phyloP scores from a whole-genome alignment of 2,329 filamentous ascomycete species.

The Celoporthe dispersa region DNA sequence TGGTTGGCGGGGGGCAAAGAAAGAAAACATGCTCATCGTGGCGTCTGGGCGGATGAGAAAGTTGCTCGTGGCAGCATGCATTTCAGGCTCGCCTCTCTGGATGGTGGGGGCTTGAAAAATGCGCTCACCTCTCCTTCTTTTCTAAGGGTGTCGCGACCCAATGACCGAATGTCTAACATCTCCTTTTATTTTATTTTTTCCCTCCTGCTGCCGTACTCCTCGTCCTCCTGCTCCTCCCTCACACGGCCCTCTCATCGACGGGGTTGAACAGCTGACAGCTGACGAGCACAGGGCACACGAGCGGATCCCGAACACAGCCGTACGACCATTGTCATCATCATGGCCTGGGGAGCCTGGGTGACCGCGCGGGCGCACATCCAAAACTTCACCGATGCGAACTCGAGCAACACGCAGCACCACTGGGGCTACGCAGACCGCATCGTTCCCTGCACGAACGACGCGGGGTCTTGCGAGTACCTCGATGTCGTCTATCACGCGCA shows the following conservation, averaged over 20 bases:
- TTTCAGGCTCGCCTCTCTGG: neutral
- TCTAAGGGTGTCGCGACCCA: neutral
- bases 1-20: slow-evolving; percentile 8
- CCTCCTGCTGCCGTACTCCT: too few species aligned
- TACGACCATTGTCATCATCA: neutral
- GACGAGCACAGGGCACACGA: too few species aligned
- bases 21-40: slow-evolving; percentile 3
- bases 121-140: neutral
- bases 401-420: slow-evolving; percentile 42
- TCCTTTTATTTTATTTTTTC: neutral
- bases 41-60: slow-evolving; percentile 31
- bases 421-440: slow-evolving; percentile 54
- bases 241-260: too few species aligned
- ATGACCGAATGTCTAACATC: neutral
- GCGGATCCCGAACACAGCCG: too few species aligned
- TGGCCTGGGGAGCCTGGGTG: slow-evolving; percentile 31
- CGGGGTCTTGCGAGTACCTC: slow-evolving; percentile 54
- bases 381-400: slow-evolving; percentile 42
- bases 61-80: neutral
- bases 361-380: slow-evolving; percentile 43
- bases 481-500: slow-evolving; percentile 56
- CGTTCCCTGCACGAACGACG: slow-evolving; percentile 51
- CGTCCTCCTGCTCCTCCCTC: neutral
- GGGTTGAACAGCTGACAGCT: too few species aligned
- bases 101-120: neutral